Evolutionary conservation across 2,329 filamentous ascomycete species (phyloP).

Genomic region (Claviceps monticola): DNA sequence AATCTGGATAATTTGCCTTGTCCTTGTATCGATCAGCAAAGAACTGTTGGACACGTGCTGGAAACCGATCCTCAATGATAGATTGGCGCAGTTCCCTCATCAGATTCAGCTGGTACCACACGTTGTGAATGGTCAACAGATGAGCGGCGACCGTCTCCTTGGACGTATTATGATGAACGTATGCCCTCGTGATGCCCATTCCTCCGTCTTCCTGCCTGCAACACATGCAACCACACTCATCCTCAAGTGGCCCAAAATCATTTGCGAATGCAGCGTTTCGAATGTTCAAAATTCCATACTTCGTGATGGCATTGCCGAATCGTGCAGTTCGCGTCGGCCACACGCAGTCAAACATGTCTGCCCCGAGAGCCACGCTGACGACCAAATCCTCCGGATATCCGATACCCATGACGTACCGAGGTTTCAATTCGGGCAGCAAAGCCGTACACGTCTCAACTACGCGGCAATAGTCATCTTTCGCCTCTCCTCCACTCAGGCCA

Average conservation of each 20-base stretch:
- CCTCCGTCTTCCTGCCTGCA: conserved; percentile 58
- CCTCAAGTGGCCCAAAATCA: conserved; percentile 75
- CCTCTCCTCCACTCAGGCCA: conserved; percentile 86
- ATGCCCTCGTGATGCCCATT: conserved; percentile 73
- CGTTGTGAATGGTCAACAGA: conserved; percentile 84
- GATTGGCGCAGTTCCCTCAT: conserved; percentile 65
- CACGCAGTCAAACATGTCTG: conserved; percentile 99
- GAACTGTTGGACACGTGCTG: conserved; percentile 63
- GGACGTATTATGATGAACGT: conserved; percentile 77
- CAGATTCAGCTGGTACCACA: conserved; percentile 77
- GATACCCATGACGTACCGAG: conserved; percentile 98
- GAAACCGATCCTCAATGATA: conserved; percentile 70
- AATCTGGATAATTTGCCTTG: conserved; percentile 58
- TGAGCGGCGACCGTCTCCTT: conserved; percentile 91
- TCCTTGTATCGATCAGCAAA: conserved; percentile 56
- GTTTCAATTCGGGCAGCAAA: conserved; percentile 76
- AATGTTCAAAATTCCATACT: conserved; percentile 68
- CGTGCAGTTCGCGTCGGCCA: conserved; percentile 95
- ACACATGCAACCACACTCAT: conserved; percentile 66
- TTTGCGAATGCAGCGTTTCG: conserved; percentile 59
- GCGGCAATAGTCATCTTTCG: conserved; percentile 80
- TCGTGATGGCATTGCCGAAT: conserved; percentile 88
- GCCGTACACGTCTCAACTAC: conserved; percentile 80
- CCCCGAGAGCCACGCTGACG: conserved; percentile 83
- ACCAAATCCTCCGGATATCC: conserved; percentile 94